Conservation (phyloP, 805 yeast genomes). For the Cyberlindnera meyerae region DNA sequence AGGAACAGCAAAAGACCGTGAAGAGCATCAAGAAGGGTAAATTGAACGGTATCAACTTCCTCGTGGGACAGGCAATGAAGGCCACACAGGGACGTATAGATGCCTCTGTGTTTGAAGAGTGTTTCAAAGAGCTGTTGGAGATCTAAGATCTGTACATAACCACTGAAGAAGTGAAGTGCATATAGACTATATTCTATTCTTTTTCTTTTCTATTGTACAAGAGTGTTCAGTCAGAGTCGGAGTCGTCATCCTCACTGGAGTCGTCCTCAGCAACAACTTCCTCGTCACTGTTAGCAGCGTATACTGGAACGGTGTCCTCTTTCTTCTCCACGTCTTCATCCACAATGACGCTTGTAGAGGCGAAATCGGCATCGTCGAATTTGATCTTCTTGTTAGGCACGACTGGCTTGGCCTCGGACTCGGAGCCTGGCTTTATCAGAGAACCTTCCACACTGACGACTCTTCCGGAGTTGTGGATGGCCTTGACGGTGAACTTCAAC, state of each 20-base stretch:
- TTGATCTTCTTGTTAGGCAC: constrained; percentile 43
- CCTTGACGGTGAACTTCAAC: constrained; percentile 66
- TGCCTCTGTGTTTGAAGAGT: constrained; percentile 31
- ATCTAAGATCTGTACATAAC: constrained; percentile 5
- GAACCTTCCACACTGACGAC: constrained; percentile 90
- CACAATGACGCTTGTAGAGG: constrained; percentile 20
- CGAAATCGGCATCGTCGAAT: constrained; percentile 41
- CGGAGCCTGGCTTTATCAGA: constrained; percentile 38
- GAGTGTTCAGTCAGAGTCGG: constrained; percentile 18
- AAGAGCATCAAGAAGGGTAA: constrained; percentile 47
- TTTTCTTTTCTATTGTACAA: too few species aligned
- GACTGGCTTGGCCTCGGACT: constrained; percentile 51
- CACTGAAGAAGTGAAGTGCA: not conserved
- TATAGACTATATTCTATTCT: too few species aligned
- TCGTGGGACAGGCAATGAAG: constrained; percentile 85
- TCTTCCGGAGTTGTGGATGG: constrained; percentile 70
- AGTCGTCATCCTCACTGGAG: constrained; percentile 26
- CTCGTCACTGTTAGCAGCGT: constrained; percentile 18
- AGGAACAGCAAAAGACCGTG: constrained; percentile 47
- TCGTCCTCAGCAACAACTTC: constrained; percentile 25
- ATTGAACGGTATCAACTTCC: constrained; percentile 59
- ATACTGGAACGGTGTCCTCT: constrained; percentile 17
- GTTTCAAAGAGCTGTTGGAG: constrained; percentile 27
- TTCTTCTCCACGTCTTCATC: constrained; percentile 8
- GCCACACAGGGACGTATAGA: constrained; percentile 57